Evolutionary conservation across 208 protist genomes (phyloP).

Genomic region (Acanthamoeba royreba): DNA sequence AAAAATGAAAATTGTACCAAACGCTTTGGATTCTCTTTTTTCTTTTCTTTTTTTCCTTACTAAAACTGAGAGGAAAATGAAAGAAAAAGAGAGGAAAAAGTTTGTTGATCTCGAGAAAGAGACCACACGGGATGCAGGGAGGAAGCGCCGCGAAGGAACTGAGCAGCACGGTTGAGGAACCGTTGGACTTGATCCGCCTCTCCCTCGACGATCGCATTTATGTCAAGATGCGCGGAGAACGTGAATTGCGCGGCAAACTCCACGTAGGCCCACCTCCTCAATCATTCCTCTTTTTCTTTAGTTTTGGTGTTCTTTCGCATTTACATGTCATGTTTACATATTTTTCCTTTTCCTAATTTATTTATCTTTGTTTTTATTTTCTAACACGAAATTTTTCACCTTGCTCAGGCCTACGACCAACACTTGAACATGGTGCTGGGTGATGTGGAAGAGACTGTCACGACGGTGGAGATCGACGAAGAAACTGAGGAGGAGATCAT

Average conservation of each 20-base stretch:
- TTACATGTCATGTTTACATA: too few relatives aligned
- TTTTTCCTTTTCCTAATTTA: too few relatives aligned
- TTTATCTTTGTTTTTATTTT: too few relatives aligned
- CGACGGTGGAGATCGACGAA: slow-evolving; percentile 81
- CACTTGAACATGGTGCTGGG: slow-evolving; percentile 90
- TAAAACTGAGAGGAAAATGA: not conserved
- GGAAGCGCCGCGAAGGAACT: not conserved
- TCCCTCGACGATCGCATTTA: slow-evolving; percentile 85
- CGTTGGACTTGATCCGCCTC: slow-evolving; percentile 84
- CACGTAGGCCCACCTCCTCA: slow-evolving; percentile 72
- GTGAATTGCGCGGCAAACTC: slow-evolving; percentile 83
- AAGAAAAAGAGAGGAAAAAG: not conserved
- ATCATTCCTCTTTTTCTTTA: not conserved
- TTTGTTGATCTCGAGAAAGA: too few relatives aligned
- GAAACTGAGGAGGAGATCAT: slow-evolving; percentile 86
- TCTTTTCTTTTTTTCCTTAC: not conserved
- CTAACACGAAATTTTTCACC: not conserved
- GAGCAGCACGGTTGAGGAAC: slow-evolving; percentile 72
- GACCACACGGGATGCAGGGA: not conserved
- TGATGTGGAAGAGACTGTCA: slow-evolving; percentile 86
- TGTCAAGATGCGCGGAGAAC: slow-evolving; percentile 85
- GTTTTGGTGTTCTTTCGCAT: too few relatives aligned
- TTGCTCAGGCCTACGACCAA: slow-evolving; percentile 85
- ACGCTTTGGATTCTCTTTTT: not conserved
- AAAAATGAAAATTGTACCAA: too few relatives aligned